Conservation (phyloP, 2,329 filamentous ascomycete species). For the Triangularia setosa region DNA sequence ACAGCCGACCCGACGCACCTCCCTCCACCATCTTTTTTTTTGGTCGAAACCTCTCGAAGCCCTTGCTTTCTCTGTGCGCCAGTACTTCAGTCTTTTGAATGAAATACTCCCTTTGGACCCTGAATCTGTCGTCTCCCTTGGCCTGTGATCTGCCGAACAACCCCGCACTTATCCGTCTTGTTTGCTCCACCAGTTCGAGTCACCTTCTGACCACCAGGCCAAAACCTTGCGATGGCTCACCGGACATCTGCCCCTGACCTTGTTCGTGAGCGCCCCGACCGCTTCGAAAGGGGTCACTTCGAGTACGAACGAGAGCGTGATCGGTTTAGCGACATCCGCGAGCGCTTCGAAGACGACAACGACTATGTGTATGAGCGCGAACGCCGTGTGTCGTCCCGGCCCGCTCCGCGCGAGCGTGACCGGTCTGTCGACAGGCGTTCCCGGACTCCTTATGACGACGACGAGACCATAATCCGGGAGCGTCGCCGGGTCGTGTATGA, state of each 20-base stretch:
- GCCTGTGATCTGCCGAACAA: not conserved
- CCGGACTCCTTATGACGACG: slow-evolving; percentile 43
- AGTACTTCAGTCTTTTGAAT: not conserved
- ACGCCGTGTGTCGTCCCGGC: slow-evolving; percentile 32
- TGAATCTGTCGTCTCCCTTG: not conserved
- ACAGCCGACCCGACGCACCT: not conserved
- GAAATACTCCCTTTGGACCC: not conserved
- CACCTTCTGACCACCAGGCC: not conserved
- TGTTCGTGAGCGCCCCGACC: slow-evolving; percentile 34
- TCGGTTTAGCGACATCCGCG: slow-evolving; percentile 50
- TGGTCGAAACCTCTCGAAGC: slow-evolving; percentile 3
- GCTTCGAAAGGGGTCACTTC: slow-evolving; percentile 55
- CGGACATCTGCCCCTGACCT: slow-evolving; percentile 22
- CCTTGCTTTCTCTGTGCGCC: not conserved
- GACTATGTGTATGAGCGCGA: slow-evolving; percentile 37
- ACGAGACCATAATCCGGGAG: slow-evolving; percentile 45
- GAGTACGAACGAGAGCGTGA: slow-evolving; percentile 45
- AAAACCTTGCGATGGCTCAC: slow-evolving; percentile 21
- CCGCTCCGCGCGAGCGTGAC: slow-evolving; percentile 42
- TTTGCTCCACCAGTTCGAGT: not conserved
- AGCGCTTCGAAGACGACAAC: slow-evolving; percentile 50
- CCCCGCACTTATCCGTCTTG: slow-evolving; percentile 1
- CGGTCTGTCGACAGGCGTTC: slow-evolving; percentile 41
- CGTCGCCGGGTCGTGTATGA: slow-evolving; percentile 46
- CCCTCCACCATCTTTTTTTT: slow-evolving; percentile 6